phyloP scores from a whole-genome alignment of 2,329 filamentous ascomycete species.

The Monilinia vaccinii-corymbosi region DNA sequence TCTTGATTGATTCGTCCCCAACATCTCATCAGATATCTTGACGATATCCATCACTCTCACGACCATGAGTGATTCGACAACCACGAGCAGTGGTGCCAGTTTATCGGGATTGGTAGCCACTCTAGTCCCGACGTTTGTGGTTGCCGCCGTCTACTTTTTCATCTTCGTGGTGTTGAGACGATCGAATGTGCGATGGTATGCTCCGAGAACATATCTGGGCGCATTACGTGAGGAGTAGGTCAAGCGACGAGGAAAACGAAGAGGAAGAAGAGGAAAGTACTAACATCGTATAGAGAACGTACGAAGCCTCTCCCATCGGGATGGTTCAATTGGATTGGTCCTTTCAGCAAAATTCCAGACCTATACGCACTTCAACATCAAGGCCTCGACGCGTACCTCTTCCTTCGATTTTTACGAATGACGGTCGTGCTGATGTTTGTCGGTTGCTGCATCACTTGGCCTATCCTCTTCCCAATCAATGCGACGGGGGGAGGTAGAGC shows the following conservation, averaged over 20 bases:
- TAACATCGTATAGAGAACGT: conserved; percentile 38
- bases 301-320: conserved; percentile 51
- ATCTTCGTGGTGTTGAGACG: conserved; percentile 42
- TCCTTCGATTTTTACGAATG: conserved; percentile 80
- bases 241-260: neutral
- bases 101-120: conserved; percentile 38
- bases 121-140: conserved; percentile 36
- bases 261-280: neutral
- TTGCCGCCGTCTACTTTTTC: conserved; percentile 36
- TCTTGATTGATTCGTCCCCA: neutral
- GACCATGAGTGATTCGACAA: neutral
- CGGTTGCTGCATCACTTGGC: conserved; percentile 78
- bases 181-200: conserved; percentile 41
- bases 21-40: neutral
- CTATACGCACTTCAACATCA: conserved; percentile 80
- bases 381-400: conserved; percentile 85
- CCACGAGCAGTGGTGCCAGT: conserved; percentile 16
- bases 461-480: conserved; percentile 78
- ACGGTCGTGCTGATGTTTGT: conserved; percentile 70
- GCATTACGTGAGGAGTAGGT: conserved; percentile 36
- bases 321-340: conserved; percentile 56
- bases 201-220: conserved; percentile 45
- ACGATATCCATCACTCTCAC: neutral
- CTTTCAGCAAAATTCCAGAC: conserved; percentile 62
- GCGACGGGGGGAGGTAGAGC: conserved; percentile 63